These are phyloP conservation scores for Hansenula sp. DNA, from an alignment of 1,139 yeast species.

Conservation along the genomic window DNA sequence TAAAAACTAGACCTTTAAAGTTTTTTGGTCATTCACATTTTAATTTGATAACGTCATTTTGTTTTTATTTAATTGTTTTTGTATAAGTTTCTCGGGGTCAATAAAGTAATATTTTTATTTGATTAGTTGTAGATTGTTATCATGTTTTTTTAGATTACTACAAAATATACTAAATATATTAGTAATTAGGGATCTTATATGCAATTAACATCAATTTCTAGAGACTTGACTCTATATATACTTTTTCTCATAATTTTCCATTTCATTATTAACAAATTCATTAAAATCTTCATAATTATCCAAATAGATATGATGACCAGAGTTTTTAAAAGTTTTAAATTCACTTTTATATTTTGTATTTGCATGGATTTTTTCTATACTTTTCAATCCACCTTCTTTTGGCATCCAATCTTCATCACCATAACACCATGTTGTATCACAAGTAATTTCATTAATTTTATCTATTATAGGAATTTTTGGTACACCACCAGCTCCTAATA, in stretches of 20 bases:
- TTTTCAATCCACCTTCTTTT: constrained; percentile 23
- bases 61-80: not conserved
- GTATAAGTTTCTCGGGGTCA: too few relatives aligned
- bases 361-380: constrained; percentile 21
- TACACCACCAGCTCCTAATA: constrained; percentile 71
- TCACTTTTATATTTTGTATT: constrained; percentile 22
- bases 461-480: constrained; percentile 61
- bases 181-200: too few relatives aligned
- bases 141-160: too few relatives aligned
- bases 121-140: too few relatives aligned
- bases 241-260: constrained; percentile 26
- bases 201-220: too few relatives aligned
- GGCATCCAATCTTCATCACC: constrained; percentile 79
- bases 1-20: not conserved
- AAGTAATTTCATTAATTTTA: constrained; percentile 41
- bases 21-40: not conserved
- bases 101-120: too few relatives aligned
- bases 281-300: constrained; percentile 56
- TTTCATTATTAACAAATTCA: constrained; percentile 39
- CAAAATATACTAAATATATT: too few relatives aligned
- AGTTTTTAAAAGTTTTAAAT: constrained; percentile 42
- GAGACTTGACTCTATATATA: constrained; percentile 1
- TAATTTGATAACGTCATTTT: not conserved
- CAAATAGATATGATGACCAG: constrained; percentile 72
- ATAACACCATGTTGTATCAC: constrained; percentile 63